Base-by-base conservation (phyloP, 2,329 filamentous ascomycete species). In the Trichoderma afroharzianum region DNA sequence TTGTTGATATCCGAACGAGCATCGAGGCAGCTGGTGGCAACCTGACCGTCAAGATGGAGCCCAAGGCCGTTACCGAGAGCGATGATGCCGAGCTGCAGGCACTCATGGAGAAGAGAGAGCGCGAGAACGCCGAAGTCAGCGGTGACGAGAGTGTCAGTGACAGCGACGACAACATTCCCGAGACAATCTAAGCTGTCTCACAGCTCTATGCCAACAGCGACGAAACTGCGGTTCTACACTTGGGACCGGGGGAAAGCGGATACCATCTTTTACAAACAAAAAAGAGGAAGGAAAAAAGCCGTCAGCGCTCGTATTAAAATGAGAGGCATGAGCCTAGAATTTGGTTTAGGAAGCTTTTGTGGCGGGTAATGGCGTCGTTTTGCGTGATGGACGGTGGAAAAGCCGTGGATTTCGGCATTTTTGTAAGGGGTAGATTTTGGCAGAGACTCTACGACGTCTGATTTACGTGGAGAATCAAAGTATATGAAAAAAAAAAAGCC, bases 41-140 rank as follows among this genome's bases (percentile, higher is more conserved):
- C 79, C 92, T 95, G 79, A 88, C 91, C 57, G 92, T 98, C 77
- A 97, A 97, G 90, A 99, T 99, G 96, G 95, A 96, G 78, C 96
- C 96, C 76, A 98, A 98, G 90, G 96, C 97, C 5, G 96, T 99
- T 74, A 99, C 96, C 1, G 97, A 98, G 88, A 97, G 94, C 82
- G 97, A 99, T 79, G 96, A 99, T 80, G 96, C 95, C 30, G 95
- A 98, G 83, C 87, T 99, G 75, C 94, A 98, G 82, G 96, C 95
- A 67, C 88, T 99, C 75, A 99, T 99, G 96, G 96, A 98, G 88
- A 98, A 98, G 91, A 91, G 93, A 76, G 96, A 97, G 87, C 92
- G 94, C 76, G 95, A 98, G 88, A 99, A 99, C 84, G 93, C 94
- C 81, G 94, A 99, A 82, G 94, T 99, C 79, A 97, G 94, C 82